phyloP scores from a whole-genome alignment of 208 protist genomes.

The Trypanosomatidae sp. region DNA sequence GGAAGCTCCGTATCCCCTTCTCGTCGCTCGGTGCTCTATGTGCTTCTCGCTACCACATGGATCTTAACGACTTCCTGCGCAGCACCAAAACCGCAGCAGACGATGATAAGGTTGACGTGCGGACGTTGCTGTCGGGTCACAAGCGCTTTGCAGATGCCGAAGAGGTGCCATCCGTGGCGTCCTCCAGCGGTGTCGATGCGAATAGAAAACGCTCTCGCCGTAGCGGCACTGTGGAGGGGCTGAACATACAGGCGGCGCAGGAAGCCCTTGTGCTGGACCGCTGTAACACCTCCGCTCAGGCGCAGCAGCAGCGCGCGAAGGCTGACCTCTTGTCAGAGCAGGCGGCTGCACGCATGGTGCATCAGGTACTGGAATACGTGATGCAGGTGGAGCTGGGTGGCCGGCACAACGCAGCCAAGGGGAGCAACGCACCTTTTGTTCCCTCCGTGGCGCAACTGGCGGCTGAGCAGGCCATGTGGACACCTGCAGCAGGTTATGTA shows the following conservation, averaged over 20 bases:
- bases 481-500: conserved; percentile 26
- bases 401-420: conserved; percentile 48
- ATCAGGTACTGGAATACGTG: conserved; percentile 69
- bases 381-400: conserved; percentile 55
- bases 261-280: conserved; percentile 30
- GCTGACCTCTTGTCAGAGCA: conserved; percentile 31
- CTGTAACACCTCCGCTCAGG: conserved; percentile 14
- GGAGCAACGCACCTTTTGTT: conserved; percentile 27
- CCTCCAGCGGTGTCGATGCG: not conserved
- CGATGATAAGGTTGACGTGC: conserved; percentile 7
- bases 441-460: conserved; percentile 27
- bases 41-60: conserved; percentile 15
- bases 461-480: conserved; percentile 35
- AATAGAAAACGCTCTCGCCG: conserved; percentile 9
- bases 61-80: conserved; percentile 56
- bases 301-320: conserved; percentile 19
- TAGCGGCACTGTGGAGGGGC: conserved; percentile 19
- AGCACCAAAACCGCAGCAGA: conserved; percentile 50
- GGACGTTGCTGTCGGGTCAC: conserved; percentile 23
- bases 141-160: conserved; percentile 23
- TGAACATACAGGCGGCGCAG: conserved; percentile 31
- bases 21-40: not conserved
- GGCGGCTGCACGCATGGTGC: conserved; percentile 32
- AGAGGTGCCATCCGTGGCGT: not conserved
- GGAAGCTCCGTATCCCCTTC: not conserved